These are phyloP conservation scores for Gracilaria gracilis DNA, from an alignment of 23 red algal species.

Conservation along the genomic window DNA sequence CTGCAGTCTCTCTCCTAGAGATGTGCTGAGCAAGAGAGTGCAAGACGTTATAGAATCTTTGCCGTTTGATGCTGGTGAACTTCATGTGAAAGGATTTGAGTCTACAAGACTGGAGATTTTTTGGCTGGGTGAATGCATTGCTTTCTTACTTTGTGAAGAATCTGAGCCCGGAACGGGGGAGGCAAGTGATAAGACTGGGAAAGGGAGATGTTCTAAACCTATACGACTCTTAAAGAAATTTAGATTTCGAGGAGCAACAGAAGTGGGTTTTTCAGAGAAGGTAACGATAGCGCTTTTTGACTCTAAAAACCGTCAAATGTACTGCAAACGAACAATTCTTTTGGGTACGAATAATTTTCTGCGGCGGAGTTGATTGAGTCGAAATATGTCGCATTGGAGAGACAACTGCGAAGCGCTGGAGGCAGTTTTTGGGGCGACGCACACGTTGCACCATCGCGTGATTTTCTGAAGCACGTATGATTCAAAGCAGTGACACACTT, in stretches of 20 bases:
- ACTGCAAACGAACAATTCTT: constrained; percentile 2
- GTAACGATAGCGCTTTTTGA: constrained; percentile 38
- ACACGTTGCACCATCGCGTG: constrained; percentile 10
- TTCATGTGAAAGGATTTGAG: constrained; percentile 37
- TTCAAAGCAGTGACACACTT: no score
- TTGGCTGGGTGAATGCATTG: constrained; percentile 32
- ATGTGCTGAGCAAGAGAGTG: constrained; percentile 1
- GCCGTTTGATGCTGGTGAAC: constrained; percentile 35
- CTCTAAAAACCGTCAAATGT: constrained; percentile 5
- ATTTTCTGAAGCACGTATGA: constrained; percentile 48
- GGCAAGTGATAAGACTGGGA: constrained; percentile 15
- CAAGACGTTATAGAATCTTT: constrained; percentile 31
- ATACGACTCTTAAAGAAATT: constrained; percentile 49
- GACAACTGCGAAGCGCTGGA: neutral
- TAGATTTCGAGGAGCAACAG: constrained; percentile 51
- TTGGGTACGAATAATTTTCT: constrained; percentile 30
- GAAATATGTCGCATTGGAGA: constrained; percentile 15
- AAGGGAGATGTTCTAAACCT: constrained; percentile 1
- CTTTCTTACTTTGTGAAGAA: constrained; percentile 26
- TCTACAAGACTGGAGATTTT: constrained; percentile 36
- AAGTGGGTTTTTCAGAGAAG: constrained; percentile 35
- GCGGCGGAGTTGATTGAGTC: constrained; percentile 22
- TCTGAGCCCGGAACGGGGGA: constrained; percentile 49
- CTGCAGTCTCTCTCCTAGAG: constrained; percentile 13
- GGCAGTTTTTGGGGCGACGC: constrained; percentile 32